Base-by-base conservation (phyloP, 805 yeast species). In the Sugiyamaella smithiae region DNA sequence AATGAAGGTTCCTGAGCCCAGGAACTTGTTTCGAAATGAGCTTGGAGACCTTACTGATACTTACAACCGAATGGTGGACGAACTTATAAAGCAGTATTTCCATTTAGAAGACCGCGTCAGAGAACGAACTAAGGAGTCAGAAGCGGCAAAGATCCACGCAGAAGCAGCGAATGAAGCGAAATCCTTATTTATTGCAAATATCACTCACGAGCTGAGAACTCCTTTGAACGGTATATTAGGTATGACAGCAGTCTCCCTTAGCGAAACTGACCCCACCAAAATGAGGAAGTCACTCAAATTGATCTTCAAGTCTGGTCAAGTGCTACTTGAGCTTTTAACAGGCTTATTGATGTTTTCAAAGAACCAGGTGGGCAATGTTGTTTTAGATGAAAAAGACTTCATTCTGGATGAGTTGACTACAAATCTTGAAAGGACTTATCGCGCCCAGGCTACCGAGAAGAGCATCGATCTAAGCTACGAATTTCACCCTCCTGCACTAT, bases 151-250 rank as follows among this genome's bases (percentile, higher is more conserved):
- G 41, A 46, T 60, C 4, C 59, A 58, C 25, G 75, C 76, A 2
- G 73, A 68, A 38, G 80, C 85, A 29, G 98, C 99, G 1, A 91
- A 90, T 66, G 96, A 88, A 59, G 96, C 97, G 3, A 93, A 91
- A 63, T 87, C 97, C 5, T 86, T 87, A 9, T 88, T 88, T 64
- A 86, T 88, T 61, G 96, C 96, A n/a, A 89, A 88, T 60, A 87
- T 88, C 25, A 86, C 96, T 0, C 96, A 88, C 65, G 99, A 91
- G 69, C 74, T 91, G 59, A 76, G 97, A 57, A 91, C 98, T 0
- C 99, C 99, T 1, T 70, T 91, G 57, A 91, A 93, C 66, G 99
- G 98, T 64, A 91, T 91, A 24, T 70, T 93, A 49, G 99, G 99
- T 50, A 88, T 91, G 95, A 85, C 97, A 0, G 84, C 95, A 1